A percentile compares a stretch with the other conserved stretches of the same genome.
These are phyloP conservation scores for Talaromyces trachyspermus DNA, from an alignment of 495 filamentous ascomycete genomes.

Conservation along the genomic window DNA sequence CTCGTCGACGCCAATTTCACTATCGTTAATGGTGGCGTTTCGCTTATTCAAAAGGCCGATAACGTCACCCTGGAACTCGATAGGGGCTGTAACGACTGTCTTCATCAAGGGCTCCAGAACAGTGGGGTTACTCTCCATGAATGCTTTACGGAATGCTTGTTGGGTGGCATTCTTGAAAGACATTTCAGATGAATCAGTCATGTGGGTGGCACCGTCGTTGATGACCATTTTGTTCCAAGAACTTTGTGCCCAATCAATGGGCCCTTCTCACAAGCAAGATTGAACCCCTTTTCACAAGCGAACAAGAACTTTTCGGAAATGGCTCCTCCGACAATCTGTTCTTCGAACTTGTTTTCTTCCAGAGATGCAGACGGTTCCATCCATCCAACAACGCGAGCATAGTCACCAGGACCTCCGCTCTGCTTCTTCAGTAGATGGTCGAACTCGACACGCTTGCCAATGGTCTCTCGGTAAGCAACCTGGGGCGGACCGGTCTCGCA, in stretches of 20 bases:
- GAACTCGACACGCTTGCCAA: conserved; percentile 67
- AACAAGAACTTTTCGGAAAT: conserved; percentile 96
- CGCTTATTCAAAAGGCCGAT: conserved; percentile 95
- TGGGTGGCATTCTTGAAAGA: conserved; percentile 96
- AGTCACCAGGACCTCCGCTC: conserved; percentile 93
- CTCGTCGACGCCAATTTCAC: conserved; percentile 89
- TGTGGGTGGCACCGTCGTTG: conserved; percentile 95
- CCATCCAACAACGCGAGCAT: conserved; percentile 84
- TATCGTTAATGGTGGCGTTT: conserved; percentile 89
- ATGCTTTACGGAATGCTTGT: conserved; percentile 95
- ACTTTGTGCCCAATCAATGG: conserved; percentile 92
- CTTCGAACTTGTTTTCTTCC: conserved; percentile 75
- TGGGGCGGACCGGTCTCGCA: conserved; percentile 94
- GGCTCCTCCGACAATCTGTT: conserved; percentile 77
- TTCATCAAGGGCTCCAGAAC: conserved; percentile 98
- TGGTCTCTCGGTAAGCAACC: conserved; percentile 95
- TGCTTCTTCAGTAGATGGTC: conserved; percentile 96
- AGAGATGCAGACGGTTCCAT: conserved; percentile 76
- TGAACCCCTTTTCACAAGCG: conserved; percentile 95
- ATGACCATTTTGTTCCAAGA: conserved; percentile 84
- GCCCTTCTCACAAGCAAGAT: conserved; percentile 75
- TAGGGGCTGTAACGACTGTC: conserved; percentile 88
- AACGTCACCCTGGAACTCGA: conserved; percentile 96
- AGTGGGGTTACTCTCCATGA: conserved; percentile 65
- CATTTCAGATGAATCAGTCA: conserved; percentile 97